These are phyloP conservation scores for Corchorus capsularis DNA, from an alignment of 345 rosid species.

Conservation along the genomic window DNA sequence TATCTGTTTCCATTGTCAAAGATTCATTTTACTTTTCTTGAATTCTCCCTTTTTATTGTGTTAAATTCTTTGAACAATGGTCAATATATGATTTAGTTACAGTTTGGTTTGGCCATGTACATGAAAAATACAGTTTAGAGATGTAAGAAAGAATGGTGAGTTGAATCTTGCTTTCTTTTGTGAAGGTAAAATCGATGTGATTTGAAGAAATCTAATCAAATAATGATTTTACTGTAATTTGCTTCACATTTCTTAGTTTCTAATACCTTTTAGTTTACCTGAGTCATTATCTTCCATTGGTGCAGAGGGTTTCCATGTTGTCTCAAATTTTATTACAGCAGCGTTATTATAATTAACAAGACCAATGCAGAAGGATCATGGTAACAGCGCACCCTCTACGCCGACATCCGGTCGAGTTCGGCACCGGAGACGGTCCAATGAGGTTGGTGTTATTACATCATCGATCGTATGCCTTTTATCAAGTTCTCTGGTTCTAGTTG, in stretches of 20 bases:
- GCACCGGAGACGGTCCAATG: constrained; percentile 42
- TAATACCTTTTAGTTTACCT: background rate
- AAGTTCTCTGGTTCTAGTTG: background rate
- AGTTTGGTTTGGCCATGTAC: background rate
- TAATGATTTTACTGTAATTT: too few relatives aligned
- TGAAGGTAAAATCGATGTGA: background rate
- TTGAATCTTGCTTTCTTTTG: background rate
- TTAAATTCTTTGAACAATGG: background rate
- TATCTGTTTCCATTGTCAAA: background rate
- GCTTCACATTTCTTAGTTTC: background rate
- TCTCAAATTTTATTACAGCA: background rate
- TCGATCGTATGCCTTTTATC: background rate
- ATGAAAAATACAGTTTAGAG: background rate
- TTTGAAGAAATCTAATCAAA: background rate
- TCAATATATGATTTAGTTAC: background rate
- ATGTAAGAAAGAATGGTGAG: background rate
- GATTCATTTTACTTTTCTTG: too few relatives aligned
- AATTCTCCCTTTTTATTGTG: too few relatives aligned
- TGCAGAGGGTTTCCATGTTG: constrained; percentile 11
- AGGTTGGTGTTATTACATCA: constrained; percentile 25
- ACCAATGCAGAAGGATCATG: constrained; percentile 23
- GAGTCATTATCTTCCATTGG: background rate
- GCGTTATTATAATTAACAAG: background rate
- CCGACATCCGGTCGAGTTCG: constrained; percentile 30
- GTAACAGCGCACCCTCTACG: constrained; percentile 13